A percentile compares a stretch with the other conserved stretches of the same genome.
These are phyloP conservation scores for Cephaloascus albidus DNA, from an alignment of 805 yeast species.

Conservation along the genomic window DNA sequence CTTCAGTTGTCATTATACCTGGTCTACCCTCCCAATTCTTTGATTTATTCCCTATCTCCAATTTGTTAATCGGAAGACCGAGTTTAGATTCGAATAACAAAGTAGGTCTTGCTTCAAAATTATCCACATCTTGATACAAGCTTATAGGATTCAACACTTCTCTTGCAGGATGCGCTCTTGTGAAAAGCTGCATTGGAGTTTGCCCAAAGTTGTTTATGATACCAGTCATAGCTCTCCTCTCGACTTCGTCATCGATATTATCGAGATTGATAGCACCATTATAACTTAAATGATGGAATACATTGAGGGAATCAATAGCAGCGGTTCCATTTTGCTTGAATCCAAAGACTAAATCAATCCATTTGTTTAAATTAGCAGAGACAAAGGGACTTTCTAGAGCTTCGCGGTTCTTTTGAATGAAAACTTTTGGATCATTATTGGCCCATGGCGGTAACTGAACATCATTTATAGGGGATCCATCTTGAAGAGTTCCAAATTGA, in stretches of 20 bases:
- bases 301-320: conserved; percentile 61
- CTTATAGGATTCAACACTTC: conserved; percentile 27
- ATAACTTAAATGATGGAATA: conserved; percentile 77
- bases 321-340: conserved; percentile 64
- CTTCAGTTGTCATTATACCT: conserved; percentile 8
- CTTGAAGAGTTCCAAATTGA: conserved; percentile 64
- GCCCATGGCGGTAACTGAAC: conserved; percentile 84
- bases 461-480: conserved; percentile 42
- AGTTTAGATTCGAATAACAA: conserved; percentile 33
- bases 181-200: conserved; percentile 70
- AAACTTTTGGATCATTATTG: conserved; percentile 61
- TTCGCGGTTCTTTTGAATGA: conserved; percentile 66
- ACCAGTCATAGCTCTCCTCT: conserved; percentile 69
- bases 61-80: conserved; percentile 26
- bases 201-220: conserved; percentile 90
- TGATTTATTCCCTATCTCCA: conserved; percentile 32
- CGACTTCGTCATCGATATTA: conserved; percentile 60
- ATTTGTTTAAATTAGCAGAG: conserved; percentile 61
- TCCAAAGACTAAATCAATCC: conserved; percentile 87
- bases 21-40: conserved; percentile 48
- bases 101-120: conserved; percentile 22
- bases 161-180: conserved; percentile 52
- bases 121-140: conserved; percentile 20
- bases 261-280: conserved; percentile 79
- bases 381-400: conserved; percentile 82